phyloP scores from a whole-genome alignment of 306 rosid genomes.

The Cyamopsis tetragonoloba region DNA sequence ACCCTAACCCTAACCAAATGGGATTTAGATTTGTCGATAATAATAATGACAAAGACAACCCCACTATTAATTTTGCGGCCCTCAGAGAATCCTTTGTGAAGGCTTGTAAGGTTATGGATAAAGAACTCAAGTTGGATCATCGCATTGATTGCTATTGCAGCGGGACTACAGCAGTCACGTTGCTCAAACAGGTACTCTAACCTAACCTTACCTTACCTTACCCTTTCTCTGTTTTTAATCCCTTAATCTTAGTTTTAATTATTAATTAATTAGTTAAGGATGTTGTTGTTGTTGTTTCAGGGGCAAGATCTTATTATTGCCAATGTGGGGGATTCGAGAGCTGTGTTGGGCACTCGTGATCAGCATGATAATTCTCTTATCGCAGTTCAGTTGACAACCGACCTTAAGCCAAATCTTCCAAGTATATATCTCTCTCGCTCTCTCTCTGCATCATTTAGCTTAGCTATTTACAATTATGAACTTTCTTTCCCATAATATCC shows the following conservation, averaged over 20 bases:
- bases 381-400: conserved; percentile 75
- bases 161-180: conserved; percentile 77
- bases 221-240: background rate
- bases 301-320: conserved; percentile 65
- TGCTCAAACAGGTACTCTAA: conserved; percentile 62
- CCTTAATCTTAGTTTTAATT: background rate
- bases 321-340: conserved; percentile 54
- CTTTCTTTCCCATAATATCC: too few species aligned
- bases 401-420: conserved; percentile 79
- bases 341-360: conserved; percentile 66
- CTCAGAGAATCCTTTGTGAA: conserved; percentile 54
- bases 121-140: conserved; percentile 65
- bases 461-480: too few species aligned
- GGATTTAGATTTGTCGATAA: too few species aligned
- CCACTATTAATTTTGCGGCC: background rate
- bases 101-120: conserved; percentile 73
- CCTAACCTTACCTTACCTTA: background rate
- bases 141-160: conserved; percentile 61
- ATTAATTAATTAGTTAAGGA: too few species aligned
- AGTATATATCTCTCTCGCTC: conserved; percentile 32
- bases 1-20: too few species aligned
- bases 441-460: background rate
- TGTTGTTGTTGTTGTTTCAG: conserved; percentile 28
- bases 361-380: conserved; percentile 33
- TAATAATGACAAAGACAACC: too few species aligned